Percentiles rank a stretch among this genome's conserved stretches.
phyloP scores from a whole-genome alignment of 176 grass and related monocot genomes.

The Alopecurus myosuroides region DNA sequence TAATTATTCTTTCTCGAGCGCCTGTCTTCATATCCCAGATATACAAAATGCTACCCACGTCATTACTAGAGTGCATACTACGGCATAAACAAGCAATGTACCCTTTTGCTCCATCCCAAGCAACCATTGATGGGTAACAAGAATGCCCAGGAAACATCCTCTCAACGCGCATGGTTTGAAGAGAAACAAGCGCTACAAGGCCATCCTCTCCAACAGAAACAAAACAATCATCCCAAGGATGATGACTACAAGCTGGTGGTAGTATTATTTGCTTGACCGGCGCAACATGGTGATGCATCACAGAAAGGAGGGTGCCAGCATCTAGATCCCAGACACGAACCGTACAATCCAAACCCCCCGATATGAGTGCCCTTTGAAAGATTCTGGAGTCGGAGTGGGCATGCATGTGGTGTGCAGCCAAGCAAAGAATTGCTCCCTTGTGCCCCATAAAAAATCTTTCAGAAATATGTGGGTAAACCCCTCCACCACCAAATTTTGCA shows the following conservation, averaged over 20 bases:
- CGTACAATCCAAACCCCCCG: constrained; percentile 76
- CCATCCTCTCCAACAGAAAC: constrained; percentile 85
- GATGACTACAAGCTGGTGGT: constrained; percentile 57
- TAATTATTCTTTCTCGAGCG: constrained; percentile 66
- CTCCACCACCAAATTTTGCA: constrained; percentile 49
- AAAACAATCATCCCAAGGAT: constrained; percentile 89
- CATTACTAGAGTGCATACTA: constrained; percentile 55
- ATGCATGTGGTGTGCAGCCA: constrained; percentile 78
- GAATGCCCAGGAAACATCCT: constrained; percentile 93
- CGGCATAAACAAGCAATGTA: constrained; percentile 90
- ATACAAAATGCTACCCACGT: constrained; percentile 60
- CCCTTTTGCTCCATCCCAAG: constrained; percentile 89
- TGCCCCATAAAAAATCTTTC: constrained; percentile 81
- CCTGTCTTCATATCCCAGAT: constrained; percentile 97
- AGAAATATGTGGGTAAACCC: constrained; percentile 70
- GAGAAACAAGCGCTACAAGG: constrained; percentile 83
- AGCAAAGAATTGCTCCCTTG: constrained; percentile 79
- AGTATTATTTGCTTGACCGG: constrained; percentile 80
- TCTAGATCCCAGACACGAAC: constrained; percentile 79
- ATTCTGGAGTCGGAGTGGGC: constrained; percentile 25
- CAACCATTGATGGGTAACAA: constrained; percentile 74
- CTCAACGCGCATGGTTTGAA: constrained; percentile 83
- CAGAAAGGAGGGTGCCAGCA: constrained; percentile 57
- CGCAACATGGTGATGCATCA: constrained; percentile 83
- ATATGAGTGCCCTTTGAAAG: constrained; percentile 62